A percentile compares a stretch with the other conserved stretches of the same genome.
Evolutionary conservation across 106 monocot genomes (phyloP).

Genomic region (Dendrobium chrysotoxum): DNA sequence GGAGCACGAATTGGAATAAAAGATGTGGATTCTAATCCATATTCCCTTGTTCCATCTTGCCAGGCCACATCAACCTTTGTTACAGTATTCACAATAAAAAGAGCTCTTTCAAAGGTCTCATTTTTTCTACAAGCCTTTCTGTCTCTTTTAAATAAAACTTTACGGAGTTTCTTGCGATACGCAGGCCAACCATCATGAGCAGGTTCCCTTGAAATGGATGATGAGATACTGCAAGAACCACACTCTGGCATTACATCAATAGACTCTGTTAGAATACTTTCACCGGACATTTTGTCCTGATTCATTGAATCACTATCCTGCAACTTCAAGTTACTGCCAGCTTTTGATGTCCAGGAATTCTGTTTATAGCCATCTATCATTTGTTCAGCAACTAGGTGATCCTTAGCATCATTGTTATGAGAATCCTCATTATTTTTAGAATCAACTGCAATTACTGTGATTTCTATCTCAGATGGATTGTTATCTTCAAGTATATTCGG

Average conservation of each 20-base stretch:
- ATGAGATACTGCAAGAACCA: slow-evolving; percentile 22
- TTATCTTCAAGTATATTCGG: slow-evolving; percentile 8
- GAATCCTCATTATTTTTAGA: neutral
- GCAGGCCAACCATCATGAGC: slow-evolving; percentile 42
- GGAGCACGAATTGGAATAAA: slow-evolving; percentile 75
- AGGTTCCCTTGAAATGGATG: slow-evolving; percentile 40
- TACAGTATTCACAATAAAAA: slow-evolving; percentile 55
- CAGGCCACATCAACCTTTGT: slow-evolving; percentile 86
- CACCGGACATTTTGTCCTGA: slow-evolving; percentile 5
- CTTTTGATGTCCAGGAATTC: neutral
- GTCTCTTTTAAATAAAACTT: slow-evolving; percentile 54
- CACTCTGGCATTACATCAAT: slow-evolving; percentile 5
- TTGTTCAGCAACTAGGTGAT: slow-evolving; percentile 12
- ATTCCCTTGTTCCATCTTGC: slow-evolving; percentile 85
- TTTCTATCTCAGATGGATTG: slow-evolving; percentile 5
- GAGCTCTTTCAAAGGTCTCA: slow-evolving; percentile 70
- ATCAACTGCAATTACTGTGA: neutral
- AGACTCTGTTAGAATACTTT: slow-evolving; percentile 13
- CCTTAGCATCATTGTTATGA: neutral
- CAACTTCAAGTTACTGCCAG: slow-evolving; percentile 3
- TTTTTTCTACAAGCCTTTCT: slow-evolving; percentile 51
- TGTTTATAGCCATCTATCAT: neutral
- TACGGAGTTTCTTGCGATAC: slow-evolving; percentile 60
- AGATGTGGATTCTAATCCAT: slow-evolving; percentile 51
- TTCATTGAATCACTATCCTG: slow-evolving; percentile 7